These are phyloP conservation scores for Capsella rubella DNA, from an alignment of 441 rosid genomes.

Conservation along the genomic window DNA sequence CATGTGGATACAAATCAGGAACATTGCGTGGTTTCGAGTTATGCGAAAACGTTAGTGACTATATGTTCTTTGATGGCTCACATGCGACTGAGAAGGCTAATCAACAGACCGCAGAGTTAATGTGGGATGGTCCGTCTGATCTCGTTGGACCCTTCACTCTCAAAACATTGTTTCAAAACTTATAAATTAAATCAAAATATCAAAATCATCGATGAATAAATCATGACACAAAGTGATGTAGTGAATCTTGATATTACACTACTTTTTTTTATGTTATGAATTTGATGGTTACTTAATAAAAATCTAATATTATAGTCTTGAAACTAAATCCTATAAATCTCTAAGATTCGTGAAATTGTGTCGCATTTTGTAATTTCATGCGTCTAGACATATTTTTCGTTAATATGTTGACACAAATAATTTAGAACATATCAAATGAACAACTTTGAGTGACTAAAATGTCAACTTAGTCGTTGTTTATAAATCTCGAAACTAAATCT, in stretches of 20 bases:
- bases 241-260: background rate
- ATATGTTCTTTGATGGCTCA: constrained; percentile 47
- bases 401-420: too few species aligned
- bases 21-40: constrained; percentile 40
- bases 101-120: constrained; percentile 43
- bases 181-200: background rate
- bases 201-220: constrained; percentile 5
- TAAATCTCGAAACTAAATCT: too few species aligned
- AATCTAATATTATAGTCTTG: too few species aligned
- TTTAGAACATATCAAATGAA: too few species aligned
- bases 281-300: background rate
- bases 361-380: too few species aligned
- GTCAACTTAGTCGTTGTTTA: too few species aligned
- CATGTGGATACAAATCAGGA: constrained; percentile 48
- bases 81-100: constrained; percentile 47
- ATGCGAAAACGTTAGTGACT: constrained; percentile 46
- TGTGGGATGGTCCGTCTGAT: constrained; percentile 48
- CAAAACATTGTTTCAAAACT: constrained; percentile 37
- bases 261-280: background rate
- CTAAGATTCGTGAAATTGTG: too few species aligned
- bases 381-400: too few species aligned
- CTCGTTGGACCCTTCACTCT: constrained; percentile 45
- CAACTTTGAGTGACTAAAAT: too few species aligned
- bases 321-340: too few species aligned
- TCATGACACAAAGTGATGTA: background rate